Conservation (phyloP, 768 basidiomycete genomes). For the Tricholoma terreum region DNA sequence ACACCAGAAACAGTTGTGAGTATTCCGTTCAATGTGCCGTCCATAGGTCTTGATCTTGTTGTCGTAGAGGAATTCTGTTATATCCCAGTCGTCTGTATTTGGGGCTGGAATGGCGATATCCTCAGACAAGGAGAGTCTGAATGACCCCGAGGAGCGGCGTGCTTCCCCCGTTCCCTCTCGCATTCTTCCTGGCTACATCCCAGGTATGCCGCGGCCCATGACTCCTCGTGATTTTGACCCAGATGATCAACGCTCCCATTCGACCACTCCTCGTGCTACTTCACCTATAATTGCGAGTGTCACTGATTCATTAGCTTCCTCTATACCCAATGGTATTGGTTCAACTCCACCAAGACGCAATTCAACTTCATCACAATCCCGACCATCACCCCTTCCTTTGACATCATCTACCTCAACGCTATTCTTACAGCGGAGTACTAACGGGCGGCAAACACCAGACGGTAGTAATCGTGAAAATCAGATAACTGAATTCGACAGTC, state of each 20-base stretch:
- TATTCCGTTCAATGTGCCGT: constrained; percentile 8
- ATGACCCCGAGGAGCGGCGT: constrained; percentile 49
- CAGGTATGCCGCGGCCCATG: constrained; percentile 90
- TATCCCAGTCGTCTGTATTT: constrained; percentile 39
- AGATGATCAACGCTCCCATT: constrained; percentile 69
- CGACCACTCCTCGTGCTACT: constrained; percentile 78
- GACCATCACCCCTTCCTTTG: constrained; percentile 45
- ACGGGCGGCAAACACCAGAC: constrained; percentile 67
- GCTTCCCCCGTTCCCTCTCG: constrained; percentile 62
- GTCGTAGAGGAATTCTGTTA: constrained; percentile 30
- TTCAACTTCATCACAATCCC: constrained; percentile 51
- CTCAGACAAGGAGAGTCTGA: constrained; percentile 50
- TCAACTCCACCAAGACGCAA: constrained; percentile 47
- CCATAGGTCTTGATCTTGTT: constrained; percentile 2
- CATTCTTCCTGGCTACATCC: constrained; percentile 77
- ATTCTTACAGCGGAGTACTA: constrained; percentile 58
- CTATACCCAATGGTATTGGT: constrained; percentile 33
- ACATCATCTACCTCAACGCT: constrained; percentile 48
- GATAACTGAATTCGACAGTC: constrained; percentile 43
- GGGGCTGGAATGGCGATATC: constrained; percentile 73
- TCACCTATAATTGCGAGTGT: constrained; percentile 49
- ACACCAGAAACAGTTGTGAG: constrained; percentile 28
- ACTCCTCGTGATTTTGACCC: constrained; percentile 78
- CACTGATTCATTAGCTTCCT: constrained; percentile 27
- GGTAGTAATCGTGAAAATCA: constrained; percentile 32